Evolutionary conservation across 305 asterid species (phyloP).

Genomic region (Solanum hybrid): DNA sequence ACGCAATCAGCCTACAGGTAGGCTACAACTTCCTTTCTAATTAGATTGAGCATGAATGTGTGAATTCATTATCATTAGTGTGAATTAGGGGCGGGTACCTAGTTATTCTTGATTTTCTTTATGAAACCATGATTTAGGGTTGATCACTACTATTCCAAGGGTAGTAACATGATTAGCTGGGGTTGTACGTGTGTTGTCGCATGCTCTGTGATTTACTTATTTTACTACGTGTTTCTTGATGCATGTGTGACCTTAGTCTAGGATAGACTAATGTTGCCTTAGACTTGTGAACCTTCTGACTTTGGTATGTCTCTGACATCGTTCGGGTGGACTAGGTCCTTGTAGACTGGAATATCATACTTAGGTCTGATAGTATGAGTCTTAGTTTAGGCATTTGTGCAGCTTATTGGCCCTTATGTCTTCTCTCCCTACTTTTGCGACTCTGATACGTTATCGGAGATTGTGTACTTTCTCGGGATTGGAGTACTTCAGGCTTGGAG

Average conservation of each 20-base stretch:
- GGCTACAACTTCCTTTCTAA: no score
- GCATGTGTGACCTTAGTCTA: not conserved
- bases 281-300: not conserved
- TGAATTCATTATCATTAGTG: no score
- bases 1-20: no score
- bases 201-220: not conserved
- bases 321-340: not conserved
- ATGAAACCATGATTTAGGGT: no score
- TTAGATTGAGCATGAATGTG: no score
- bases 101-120: no score
- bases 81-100: no score
- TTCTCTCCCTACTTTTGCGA: not conserved
- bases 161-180: no score
- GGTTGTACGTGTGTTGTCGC: not conserved
- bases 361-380: not conserved
- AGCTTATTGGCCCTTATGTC: not conserved
- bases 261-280: not conserved
- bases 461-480: not conserved
- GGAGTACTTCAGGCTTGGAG: not conserved
- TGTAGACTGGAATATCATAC: not conserved
- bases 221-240: not conserved
- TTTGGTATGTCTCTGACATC: not conserved
- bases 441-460: no score
- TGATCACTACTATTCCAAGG: no score
- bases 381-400: not conserved